Evolutionary conservation across 768 basidiomycete genomes (phyloP), one percentile per base, ranked within the genome.

Genomic region (Mycena epipterygia): DNA sequence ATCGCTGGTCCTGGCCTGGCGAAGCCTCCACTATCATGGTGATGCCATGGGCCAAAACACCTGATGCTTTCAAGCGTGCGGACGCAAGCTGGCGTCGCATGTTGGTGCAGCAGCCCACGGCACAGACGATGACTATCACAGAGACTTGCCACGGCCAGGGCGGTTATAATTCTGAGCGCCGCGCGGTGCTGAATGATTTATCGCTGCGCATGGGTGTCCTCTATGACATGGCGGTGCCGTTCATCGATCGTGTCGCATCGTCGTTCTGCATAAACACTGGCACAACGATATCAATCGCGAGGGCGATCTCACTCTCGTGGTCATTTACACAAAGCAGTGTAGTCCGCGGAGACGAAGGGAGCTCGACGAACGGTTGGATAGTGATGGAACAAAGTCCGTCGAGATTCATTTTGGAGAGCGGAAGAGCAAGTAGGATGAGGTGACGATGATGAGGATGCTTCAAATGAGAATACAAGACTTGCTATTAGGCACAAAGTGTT

Each of bases 201-300:
- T 32, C 19, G 5, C 17, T 64, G n/a, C 33, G 39, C 63, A 64
- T 64, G 63, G 63, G 51, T 5, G 21, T 14, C 3, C 52, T 64
- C 2, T 64, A 64, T n/a, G 63, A 64, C 37, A 23, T 53, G 3
- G 12, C 52, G 5, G 51, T 64, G 41, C 35, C 49, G 19, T n/a
- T 64, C 52, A 44, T 64, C 25, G 39, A 64, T 30, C 37, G 41
- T 19, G 29, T 30, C 12, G 19, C 29, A 0, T 19, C 37, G 7
- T 42, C 27, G 1, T 64, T 64, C 29, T 32, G 39, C 41, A 33
- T 64, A n/a, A n/a, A n/a, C 39, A n/a, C 19, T 64, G 63, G 63
- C 27, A 42, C 14, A 33, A 14, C 17, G 39, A 23, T n/a, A 25
- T 13, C 27, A 25, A 44, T n/a, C n/a, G n/a, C n/a, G n/a, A n/a